phyloP scores from a whole-genome alignment of 2,329 filamentous ascomycete species.

The Purpureocillium lavendulum region DNA sequence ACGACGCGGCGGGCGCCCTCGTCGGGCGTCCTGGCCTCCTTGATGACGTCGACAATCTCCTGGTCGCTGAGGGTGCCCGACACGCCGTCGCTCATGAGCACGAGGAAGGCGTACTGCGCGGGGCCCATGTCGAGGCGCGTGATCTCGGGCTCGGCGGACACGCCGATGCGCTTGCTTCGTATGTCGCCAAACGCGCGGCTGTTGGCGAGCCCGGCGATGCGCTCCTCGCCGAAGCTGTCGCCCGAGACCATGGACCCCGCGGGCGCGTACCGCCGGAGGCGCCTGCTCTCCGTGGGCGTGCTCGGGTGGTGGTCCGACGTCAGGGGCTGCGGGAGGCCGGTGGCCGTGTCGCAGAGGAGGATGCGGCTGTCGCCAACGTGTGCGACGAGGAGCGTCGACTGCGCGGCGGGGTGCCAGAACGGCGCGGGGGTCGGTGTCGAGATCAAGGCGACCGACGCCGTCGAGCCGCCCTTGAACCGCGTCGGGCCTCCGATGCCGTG shows the following conservation, averaged over 20 bases:
- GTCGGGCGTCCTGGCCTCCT: constrained; percentile 87
- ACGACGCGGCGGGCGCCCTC: constrained; percentile 74
- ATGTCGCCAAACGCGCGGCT: constrained; percentile 93
- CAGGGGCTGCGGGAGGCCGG: constrained; percentile 69
- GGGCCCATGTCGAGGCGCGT: constrained; percentile 69
- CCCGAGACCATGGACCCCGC: constrained; percentile 70
- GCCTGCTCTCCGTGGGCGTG: constrained; percentile 72
- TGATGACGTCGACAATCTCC: constrained; percentile 92
- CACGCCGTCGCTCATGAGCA: constrained; percentile 82
- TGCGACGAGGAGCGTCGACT: constrained; percentile 74
- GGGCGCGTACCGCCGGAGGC: constrained; percentile 73
- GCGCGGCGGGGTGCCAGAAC: constrained; percentile 88
- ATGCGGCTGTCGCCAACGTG: constrained; percentile 93
- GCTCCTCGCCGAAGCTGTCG: constrained; percentile 95
- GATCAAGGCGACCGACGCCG: constrained; percentile 80
- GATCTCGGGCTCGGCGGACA: constrained; percentile 89
- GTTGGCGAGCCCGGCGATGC: constrained; percentile 88
- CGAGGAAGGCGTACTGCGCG: constrained; percentile 82
- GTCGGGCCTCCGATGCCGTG: constrained; percentile 63
- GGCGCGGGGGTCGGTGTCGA: constrained; percentile 86
- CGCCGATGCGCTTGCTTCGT: constrained; percentile 81
- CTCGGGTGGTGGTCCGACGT: constrained; percentile 91
- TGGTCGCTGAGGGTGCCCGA: constrained; percentile 82
- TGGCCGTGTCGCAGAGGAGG: constrained; percentile 77
- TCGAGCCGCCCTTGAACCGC: constrained; percentile 90